These are phyloP conservation scores for Narthecium ossifragum DNA, from an alignment of 106 monocot genomes.

Conservation along the genomic window DNA sequence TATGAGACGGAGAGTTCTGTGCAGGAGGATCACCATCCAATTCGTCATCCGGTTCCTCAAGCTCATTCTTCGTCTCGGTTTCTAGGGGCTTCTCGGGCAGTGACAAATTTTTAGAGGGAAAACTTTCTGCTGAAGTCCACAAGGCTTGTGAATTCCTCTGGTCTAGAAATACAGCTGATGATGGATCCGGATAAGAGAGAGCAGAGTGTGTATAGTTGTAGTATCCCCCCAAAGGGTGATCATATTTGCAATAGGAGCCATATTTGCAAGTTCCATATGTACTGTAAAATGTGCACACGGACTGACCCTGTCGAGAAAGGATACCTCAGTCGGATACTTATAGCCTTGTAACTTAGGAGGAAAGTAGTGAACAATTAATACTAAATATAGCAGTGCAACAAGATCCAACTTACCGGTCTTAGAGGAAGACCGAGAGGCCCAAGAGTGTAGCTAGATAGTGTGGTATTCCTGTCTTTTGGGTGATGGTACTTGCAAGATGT, in stretches of 20 bases:
- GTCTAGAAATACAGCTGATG: constrained; percentile 17
- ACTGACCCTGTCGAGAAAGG: constrained; percentile 27
- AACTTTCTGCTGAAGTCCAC: constrained; percentile 14
- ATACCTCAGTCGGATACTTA: not conserved
- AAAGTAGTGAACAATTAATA: not conserved
- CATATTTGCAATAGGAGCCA: constrained; percentile 58
- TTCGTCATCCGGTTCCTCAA: constrained; percentile 1
- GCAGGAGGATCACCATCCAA: constrained; percentile 12
- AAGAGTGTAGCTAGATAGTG: constrained; percentile 14
- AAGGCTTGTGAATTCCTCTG: constrained; percentile 20
- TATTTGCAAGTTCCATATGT: constrained; percentile 47
- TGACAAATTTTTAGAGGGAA: not conserved
- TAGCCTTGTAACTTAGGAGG: not conserved
- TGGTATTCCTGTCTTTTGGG: constrained; percentile 46
- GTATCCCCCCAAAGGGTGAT: constrained; percentile 38
- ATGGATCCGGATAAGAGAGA: constrained; percentile 15
- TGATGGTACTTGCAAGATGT: constrained; percentile 69
- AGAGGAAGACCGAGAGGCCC: constrained; percentile 70
- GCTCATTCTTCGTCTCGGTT: constrained; percentile 5
- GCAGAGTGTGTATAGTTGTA: constrained; percentile 34
- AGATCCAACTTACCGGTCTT: constrained; percentile 50
- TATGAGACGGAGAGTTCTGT: constrained; percentile 26
- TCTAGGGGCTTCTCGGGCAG: constrained; percentile 1
- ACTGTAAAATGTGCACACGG: constrained; percentile 36
- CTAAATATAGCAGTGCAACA: not conserved